These are phyloP conservation scores for Pseudoneurospora amorphoporcata DNA, from an alignment of 495 filamentous ascomycete species.

Conservation along the genomic window DNA sequence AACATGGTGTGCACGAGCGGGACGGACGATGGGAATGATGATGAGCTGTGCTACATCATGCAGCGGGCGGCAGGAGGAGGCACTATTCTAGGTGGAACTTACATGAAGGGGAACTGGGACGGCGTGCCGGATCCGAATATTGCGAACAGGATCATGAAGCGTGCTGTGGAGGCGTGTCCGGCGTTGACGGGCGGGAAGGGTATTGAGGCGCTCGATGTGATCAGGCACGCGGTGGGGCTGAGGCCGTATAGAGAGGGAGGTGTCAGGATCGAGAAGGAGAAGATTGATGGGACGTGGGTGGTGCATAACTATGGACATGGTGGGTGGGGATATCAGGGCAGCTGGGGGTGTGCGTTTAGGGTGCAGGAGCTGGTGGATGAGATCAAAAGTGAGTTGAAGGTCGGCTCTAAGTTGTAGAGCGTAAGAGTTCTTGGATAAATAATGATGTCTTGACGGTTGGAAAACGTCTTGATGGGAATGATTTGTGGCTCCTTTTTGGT, in stretches of 20 bases:
- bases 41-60: conserved; percentile 86
- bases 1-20: conserved; percentile 64
- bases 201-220: conserved; percentile 67
- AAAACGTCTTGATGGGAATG: rapidly evolving
- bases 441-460: not conserved
- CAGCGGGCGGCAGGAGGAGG: conserved; percentile 66
- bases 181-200: conserved; percentile 66
- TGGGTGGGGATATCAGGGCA: conserved; percentile 84
- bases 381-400: conserved; percentile 12
- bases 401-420: conserved; percentile 8
- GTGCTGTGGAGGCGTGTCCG: conserved; percentile 62
- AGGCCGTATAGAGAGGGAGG: conserved; percentile 68
- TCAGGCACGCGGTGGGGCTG: conserved; percentile 82
- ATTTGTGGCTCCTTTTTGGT: not conserved
- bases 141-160: conserved; percentile 81
- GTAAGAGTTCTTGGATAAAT: not conserved
- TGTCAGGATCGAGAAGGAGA: conserved; percentile 74
- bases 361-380: conserved; percentile 64
- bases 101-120: conserved; percentile 79
- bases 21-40: conserved; percentile 61
- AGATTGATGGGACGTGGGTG: conserved; percentile 55
- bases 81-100: conserved; percentile 80
- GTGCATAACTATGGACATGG: conserved; percentile 97
- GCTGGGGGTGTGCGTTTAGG: conserved; percentile 69
- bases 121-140: conserved; percentile 68